phyloP scores from a whole-genome alignment of 2,329 filamentous ascomycete species.

The Dothidotthia symphoricarpi region DNA sequence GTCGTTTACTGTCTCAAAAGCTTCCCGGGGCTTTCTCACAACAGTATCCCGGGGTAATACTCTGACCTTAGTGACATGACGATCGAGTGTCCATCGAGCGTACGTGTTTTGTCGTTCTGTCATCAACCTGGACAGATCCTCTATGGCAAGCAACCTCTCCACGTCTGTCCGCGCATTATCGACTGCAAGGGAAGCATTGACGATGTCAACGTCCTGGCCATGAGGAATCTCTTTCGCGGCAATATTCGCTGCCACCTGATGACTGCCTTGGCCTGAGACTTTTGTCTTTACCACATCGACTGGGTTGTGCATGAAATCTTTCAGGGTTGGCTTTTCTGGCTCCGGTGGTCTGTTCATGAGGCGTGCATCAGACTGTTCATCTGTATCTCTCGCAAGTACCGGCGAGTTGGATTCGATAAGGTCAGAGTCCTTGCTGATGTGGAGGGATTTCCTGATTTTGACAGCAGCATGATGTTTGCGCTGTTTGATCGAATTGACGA shows the following conservation, averaged over 20 bases:
- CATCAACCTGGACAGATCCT: constrained; percentile 20
- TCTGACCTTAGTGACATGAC: constrained; percentile 38
- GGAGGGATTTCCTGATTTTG: constrained; percentile 25
- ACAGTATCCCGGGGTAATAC: constrained; percentile 22
- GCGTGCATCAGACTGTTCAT: constrained; percentile 17
- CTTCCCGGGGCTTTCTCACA: constrained; percentile 17
- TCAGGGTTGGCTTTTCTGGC: constrained; percentile 22
- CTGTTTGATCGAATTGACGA: constrained; percentile 17
- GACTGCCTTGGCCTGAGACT: constrained; percentile 19
- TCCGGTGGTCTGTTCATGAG: constrained; percentile 14
- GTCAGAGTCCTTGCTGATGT: constrained; percentile 22
- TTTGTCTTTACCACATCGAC: constrained; percentile 26
- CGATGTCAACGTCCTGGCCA: constrained; percentile 38
- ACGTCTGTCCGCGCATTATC: constrained; percentile 12
- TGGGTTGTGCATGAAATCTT: constrained; percentile 27
- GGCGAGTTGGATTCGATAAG: constrained; percentile 7
- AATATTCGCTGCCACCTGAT: constrained; percentile 29
- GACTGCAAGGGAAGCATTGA: constrained; percentile 33
- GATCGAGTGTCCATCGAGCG: constrained; percentile 39
- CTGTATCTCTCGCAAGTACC: constrained; percentile 16
- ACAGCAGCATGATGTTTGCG: constrained; percentile 20
- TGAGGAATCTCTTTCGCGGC: constrained; percentile 48
- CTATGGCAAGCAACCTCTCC: constrained; percentile 16
- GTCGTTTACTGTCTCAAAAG: constrained; percentile 24
- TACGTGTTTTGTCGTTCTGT: constrained; percentile 33